Conservation (phyloP, 2,329 filamentous ascomycete species). For the Paecilomyces sp. region DNA sequence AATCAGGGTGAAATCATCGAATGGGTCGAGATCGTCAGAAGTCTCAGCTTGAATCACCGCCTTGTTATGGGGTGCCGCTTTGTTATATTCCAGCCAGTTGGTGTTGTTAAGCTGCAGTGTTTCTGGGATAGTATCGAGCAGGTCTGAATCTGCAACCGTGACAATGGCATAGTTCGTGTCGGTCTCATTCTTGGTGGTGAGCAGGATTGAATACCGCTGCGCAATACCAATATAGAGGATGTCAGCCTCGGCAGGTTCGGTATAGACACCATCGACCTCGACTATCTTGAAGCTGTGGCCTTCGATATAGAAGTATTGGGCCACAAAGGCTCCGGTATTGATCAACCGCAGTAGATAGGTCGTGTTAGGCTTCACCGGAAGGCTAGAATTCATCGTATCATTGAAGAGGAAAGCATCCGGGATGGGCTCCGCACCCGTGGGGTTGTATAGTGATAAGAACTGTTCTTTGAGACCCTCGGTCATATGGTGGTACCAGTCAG, state of each 20-base stretch:
- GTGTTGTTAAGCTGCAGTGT: constrained; percentile 34
- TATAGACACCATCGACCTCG: constrained; percentile 67
- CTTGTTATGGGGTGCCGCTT: constrained; percentile 41
- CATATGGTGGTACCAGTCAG: constrained; percentile 65
- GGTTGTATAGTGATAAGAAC: constrained; percentile 39
- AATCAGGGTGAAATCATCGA: constrained; percentile 66
- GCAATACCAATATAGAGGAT: constrained; percentile 62
- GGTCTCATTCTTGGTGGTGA: constrained; percentile 57
- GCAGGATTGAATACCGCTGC: constrained; percentile 51
- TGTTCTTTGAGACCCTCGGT: constrained; percentile 47
- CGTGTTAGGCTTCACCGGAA: constrained; percentile 56
- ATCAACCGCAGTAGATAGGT: constrained; percentile 69
- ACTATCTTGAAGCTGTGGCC: constrained; percentile 58
- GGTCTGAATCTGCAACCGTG: constrained; percentile 34
- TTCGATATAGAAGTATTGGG: constrained; percentile 43
- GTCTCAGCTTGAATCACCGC: constrained; percentile 17
- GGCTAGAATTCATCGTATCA: constrained; percentile 54
- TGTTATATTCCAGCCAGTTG: constrained; percentile 56
- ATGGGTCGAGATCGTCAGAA: constrained; percentile 50
- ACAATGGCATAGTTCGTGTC: constrained; percentile 60
- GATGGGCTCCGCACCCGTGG: constrained; percentile 57
- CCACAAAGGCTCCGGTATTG: constrained; percentile 65
- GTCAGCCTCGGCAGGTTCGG: constrained; percentile 51
- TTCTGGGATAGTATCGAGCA: constrained; percentile 22
- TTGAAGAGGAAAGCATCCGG: constrained; percentile 61